These are phyloP conservation scores for Boletus vinaceobasis DNA, from an alignment of 768 basidiomycete genomes.

Conservation along the genomic window DNA sequence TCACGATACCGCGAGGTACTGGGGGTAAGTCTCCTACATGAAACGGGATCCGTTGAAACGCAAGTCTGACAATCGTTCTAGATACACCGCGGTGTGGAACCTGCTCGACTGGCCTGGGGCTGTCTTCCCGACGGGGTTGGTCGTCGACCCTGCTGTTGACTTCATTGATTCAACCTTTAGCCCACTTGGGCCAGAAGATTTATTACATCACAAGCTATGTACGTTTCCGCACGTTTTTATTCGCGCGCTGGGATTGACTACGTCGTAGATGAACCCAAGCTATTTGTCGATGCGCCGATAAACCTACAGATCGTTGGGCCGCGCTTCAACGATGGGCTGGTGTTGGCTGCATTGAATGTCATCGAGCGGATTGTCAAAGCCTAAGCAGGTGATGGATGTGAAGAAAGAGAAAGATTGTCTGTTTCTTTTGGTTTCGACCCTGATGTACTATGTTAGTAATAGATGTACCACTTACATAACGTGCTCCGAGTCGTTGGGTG, in stretches of 20 bases:
- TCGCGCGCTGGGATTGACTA: background rate
- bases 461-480: background rate
- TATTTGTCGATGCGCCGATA: conserved; percentile 18
- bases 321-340: conserved; percentile 26
- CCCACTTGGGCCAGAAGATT: conserved; percentile 19
- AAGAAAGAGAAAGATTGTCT: too few species aligned
- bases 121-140: conserved; percentile 43
- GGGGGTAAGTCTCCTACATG: conserved; percentile 17
- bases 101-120: conserved; percentile 42
- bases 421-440: too few species aligned
- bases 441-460: too few species aligned
- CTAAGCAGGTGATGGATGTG: too few species aligned
- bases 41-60: background rate
- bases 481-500: too few species aligned
- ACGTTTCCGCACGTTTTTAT: background rate
- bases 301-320: conserved; percentile 21
- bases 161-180: conserved; percentile 2
- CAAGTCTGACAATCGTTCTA: background rate
- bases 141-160: conserved; percentile 26
- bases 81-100: conserved; percentile 43
- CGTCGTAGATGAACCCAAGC: conserved; percentile 17
- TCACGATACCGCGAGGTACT: conserved; percentile 37
- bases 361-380: conserved; percentile 17
- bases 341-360: conserved; percentile 21
- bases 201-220: conserved; percentile 18